Evolutionary conservation across 2,329 filamentous ascomycete species (phyloP).

Genomic region (Teratosphaeria zuluensis): DNA sequence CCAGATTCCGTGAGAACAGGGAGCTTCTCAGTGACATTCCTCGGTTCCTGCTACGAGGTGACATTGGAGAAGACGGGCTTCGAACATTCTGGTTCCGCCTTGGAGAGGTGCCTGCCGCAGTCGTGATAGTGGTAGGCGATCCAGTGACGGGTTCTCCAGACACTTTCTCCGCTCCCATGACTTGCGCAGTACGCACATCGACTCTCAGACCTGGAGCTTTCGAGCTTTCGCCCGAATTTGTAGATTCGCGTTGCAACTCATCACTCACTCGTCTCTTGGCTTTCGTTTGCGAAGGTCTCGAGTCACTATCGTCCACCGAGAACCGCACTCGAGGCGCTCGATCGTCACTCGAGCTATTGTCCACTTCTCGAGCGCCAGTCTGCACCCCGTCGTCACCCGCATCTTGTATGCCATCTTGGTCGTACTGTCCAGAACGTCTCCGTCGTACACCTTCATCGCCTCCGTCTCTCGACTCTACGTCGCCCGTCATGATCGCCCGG

Average conservation of each 20-base stretch:
- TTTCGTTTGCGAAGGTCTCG: slow-evolving; percentile 8
- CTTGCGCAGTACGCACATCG: slow-evolving; percentile 22
- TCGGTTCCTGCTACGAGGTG: slow-evolving; percentile 22
- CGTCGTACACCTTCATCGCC: slow-evolving; percentile 9
- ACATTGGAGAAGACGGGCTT: slow-evolving; percentile 5
- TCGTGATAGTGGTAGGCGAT: slow-evolving; percentile 7
- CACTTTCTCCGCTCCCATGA: slow-evolving; percentile 5
- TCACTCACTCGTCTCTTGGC: slow-evolving; percentile 21
- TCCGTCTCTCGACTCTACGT: slow-evolving; percentile 2
- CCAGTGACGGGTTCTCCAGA: slow-evolving; percentile 4
- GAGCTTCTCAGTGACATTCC: slow-evolving; percentile 38
- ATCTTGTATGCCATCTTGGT: slow-evolving; percentile 1
- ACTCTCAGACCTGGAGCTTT: slow-evolving; percentile 20
- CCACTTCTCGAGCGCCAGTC: slow-evolving; percentile 1
- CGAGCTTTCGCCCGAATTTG: slow-evolving; percentile 1
- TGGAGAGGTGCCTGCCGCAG: slow-evolving; percentile 1
- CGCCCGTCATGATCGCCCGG: background rate
- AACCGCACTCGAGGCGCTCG: background rate
- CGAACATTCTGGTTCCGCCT: background rate
- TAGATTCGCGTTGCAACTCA: slow-evolving; percentile 8
- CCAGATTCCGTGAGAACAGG: slow-evolving; percentile 34
- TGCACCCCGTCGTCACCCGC: slow-evolving; percentile 6
- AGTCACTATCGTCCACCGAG: slow-evolving; percentile 12
- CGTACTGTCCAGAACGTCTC: slow-evolving; percentile 13
- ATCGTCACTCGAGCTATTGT: slow-evolving; percentile 5